Evolutionary conservation across 306 rosid species (phyloP).

Genomic region (Carpinus viminea): DNA sequence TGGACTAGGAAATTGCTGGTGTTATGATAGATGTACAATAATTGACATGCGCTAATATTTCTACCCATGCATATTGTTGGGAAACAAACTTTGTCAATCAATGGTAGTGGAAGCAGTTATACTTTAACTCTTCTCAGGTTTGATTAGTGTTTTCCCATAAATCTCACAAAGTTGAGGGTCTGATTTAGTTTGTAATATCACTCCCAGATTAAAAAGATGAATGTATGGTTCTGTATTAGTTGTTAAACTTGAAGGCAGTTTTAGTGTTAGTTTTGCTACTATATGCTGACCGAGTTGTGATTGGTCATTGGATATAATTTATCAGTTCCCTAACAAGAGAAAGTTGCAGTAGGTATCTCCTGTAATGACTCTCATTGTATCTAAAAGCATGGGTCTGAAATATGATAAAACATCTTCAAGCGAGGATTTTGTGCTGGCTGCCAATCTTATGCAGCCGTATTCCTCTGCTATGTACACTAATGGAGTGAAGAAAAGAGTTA

Average conservation of each 20-base stretch:
- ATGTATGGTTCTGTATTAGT: not conserved
- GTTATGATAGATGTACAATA: not conserved
- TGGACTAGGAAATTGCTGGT: not conserved
- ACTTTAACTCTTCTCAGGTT: not conserved
- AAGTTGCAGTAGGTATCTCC: not conserved
- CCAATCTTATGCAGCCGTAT: not conserved
- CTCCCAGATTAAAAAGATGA: not conserved
- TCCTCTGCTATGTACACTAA: not conserved
- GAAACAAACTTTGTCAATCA: not conserved
- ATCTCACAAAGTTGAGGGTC: not conserved
- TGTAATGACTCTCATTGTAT: not conserved
- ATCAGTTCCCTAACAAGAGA: not conserved
- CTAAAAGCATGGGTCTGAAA: not conserved
- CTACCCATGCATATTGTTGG: not conserved
- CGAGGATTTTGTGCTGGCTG: not conserved
- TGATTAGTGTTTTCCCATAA: not conserved
- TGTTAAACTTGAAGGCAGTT: not conserved
- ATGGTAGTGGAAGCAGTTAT: not conserved
- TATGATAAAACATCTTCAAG: not conserved
- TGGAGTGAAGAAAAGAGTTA: not conserved
- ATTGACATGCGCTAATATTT: not conserved
- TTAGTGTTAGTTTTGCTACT: no score
- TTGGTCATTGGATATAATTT: not conserved
- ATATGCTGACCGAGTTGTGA: no score
- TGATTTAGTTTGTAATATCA: not conserved